A percentile compares a stretch with the other conserved stretches of the same genome.
These are phyloP conservation scores for Zelonia costaricensis DNA, from an alignment of 208 protist species.

Conservation along the genomic window DNA sequence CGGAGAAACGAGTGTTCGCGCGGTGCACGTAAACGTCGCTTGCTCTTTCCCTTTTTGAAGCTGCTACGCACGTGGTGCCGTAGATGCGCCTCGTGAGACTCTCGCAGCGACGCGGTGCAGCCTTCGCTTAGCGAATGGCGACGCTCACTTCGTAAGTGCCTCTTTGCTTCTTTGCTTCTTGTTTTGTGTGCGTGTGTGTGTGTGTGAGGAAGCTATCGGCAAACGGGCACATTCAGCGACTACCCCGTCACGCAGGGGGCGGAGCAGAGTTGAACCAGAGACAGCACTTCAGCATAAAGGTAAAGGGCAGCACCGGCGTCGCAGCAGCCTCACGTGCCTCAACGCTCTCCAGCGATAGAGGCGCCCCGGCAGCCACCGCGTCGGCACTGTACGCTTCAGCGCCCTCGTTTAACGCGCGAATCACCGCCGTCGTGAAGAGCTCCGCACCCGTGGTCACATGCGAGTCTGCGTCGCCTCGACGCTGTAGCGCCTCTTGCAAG, in stretches of 20 bases:
- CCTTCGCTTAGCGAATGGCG: too few species aligned
- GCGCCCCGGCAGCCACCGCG: neutral
- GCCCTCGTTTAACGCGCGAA: conserved; percentile 50
- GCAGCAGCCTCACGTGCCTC: conserved; percentile 31
- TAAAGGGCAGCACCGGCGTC: conserved; percentile 81
- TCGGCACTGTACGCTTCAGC: conserved; percentile 23
- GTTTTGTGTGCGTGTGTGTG: neutral
- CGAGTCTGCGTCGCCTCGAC: neutral
- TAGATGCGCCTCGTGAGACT: too few species aligned
- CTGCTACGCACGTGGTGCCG: too few species aligned
- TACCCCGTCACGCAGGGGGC: neutral
- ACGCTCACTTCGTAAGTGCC: too few species aligned
- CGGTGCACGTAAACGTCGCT: too few species aligned
- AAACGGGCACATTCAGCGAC: neutral
- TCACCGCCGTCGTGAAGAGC: conserved; percentile 46
- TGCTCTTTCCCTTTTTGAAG: too few species aligned
- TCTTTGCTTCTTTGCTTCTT: too few species aligned
- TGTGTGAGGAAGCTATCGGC: neutral
- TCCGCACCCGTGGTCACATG: conserved; percentile 13
- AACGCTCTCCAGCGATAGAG: conserved; percentile 31
- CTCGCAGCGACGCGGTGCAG: too few species aligned
- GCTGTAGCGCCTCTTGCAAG: conserved; percentile 3
- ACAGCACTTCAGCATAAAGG: conserved; percentile 91
- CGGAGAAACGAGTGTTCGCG: too few species aligned
- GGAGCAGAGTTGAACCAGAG: conserved; percentile 68